phyloP scores from a whole-genome alignment of 2,329 filamentous ascomycete species.

The Diaporthe longicolla region DNA sequence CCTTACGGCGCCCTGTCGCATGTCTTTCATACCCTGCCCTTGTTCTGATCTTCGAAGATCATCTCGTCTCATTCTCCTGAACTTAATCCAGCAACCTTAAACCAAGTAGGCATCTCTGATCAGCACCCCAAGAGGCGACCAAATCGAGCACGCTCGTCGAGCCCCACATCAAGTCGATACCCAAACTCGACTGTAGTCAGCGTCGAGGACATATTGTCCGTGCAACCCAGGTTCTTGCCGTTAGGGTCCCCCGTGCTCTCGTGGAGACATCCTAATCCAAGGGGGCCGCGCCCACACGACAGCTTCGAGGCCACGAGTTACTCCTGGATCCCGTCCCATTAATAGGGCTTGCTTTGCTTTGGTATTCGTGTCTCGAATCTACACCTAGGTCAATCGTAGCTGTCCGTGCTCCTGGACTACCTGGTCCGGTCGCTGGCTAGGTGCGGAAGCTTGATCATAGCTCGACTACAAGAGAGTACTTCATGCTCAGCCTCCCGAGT shows the following conservation, averaged over 20 bases:
- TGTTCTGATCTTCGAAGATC: conserved; percentile 28
- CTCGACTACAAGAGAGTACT: conserved; percentile 19
- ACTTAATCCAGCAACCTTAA: conserved; percentile 29
- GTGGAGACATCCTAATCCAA: conserved; percentile 5
- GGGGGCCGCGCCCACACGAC: background rate
- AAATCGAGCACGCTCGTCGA: conserved; percentile 7
- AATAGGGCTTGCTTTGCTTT: background rate
- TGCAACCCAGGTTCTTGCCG: background rate
- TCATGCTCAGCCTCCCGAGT: conserved; percentile 22
- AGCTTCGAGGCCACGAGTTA: background rate
- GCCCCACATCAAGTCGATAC: conserved; percentile 13
- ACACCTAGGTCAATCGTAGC: conserved; percentile 32
- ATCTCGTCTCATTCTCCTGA: conserved; percentile 32
- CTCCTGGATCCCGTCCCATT: conserved; percentile 10
- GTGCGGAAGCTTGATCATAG: conserved; percentile 21
- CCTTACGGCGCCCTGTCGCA: conserved; percentile 8
- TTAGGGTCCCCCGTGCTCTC: background rate
- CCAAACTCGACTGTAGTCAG: background rate
- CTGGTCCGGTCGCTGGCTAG: conserved; percentile 13
- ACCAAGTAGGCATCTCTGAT: conserved; percentile 23
- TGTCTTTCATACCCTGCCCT: conserved; percentile 17
- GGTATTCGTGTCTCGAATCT: background rate
- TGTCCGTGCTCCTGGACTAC: conserved; percentile 26
- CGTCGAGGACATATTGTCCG: background rate
- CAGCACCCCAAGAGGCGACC: conserved; percentile 23